phyloP scores from a whole-genome alignment of 768 basidiomycete species.

The Mycena metata region DNA sequence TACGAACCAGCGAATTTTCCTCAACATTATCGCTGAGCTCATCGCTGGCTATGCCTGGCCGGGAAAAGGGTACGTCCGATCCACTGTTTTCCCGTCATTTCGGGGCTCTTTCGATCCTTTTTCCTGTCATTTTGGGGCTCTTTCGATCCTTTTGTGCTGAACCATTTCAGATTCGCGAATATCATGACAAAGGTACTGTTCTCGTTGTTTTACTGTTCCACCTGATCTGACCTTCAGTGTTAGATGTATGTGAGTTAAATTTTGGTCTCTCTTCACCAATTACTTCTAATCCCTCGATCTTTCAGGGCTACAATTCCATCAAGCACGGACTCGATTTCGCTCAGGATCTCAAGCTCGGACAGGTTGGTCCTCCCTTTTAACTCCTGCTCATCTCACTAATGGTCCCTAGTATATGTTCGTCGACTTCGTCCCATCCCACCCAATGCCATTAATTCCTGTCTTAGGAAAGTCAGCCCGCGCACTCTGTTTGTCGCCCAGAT shows the following conservation, averaged over 20 bases:
- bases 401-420: constrained; percentile 19
- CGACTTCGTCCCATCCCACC: no score
- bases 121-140: no score
- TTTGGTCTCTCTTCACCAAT: not conserved
- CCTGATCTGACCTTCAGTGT: no score
- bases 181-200: constrained; percentile 16
- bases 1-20: constrained; percentile 21
- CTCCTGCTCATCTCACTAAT: not conserved
- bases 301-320: constrained; percentile 24
- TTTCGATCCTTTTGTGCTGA: no score
- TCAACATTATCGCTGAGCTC: constrained; percentile 24
- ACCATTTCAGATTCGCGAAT: no score
- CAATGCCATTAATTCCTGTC: not conserved
- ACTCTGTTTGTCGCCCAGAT: constrained; percentile 10
- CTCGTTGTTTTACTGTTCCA: no score
- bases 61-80: constrained; percentile 10
- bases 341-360: constrained; percentile 29
- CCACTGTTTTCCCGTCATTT: not conserved
- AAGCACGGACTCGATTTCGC: constrained; percentile 29
- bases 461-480: constrained; percentile 25
- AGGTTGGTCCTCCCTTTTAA: constrained; percentile 6
- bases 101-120: no score
- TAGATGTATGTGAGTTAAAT: constrained; percentile 18
- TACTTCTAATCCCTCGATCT: not conserved
- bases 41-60: constrained; percentile 25